phyloP scores from a whole-genome alignment of 495 filamentous ascomycete genomes.

The Astrocystis sublimbata region DNA sequence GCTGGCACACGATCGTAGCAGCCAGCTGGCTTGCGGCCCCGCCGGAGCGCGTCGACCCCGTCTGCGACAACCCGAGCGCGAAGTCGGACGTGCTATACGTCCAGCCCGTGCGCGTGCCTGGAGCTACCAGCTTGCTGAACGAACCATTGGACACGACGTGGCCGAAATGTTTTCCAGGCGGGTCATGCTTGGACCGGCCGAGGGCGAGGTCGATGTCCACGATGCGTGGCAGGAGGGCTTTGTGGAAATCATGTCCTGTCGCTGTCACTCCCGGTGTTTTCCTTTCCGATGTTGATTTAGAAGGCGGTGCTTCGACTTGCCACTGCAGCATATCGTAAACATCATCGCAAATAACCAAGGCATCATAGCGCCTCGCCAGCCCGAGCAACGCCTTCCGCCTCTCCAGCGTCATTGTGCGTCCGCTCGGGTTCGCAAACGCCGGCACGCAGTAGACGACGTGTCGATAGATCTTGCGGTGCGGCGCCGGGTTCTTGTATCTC shows the following conservation, averaged over 20 bases:
- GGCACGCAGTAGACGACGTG: constrained; percentile 84
- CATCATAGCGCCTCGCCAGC: constrained; percentile 71
- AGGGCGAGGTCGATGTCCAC: constrained; percentile 70
- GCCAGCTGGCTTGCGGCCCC: constrained; percentile 73
- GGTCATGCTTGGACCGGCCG: constrained; percentile 43
- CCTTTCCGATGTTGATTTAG: too few species aligned
- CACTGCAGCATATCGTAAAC: constrained; percentile 90
- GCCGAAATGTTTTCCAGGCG: constrained; percentile 53
- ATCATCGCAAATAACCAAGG: constrained; percentile 80
- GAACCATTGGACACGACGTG: constrained; percentile 78
- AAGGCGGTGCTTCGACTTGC: constrained; percentile 31
- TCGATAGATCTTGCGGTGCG: constrained; percentile 67
- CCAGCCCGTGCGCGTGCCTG: constrained; percentile 81
- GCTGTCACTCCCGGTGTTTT: background rate
- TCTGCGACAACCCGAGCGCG: constrained; percentile 66
- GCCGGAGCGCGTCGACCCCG: constrained; percentile 69
- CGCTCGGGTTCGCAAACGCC: constrained; percentile 80
- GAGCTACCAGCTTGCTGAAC: constrained; percentile 83
- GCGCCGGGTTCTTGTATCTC: constrained; percentile 33
- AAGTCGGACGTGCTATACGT: constrained; percentile 70
- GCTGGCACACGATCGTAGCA: constrained; percentile 62
- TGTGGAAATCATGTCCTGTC: background rate
- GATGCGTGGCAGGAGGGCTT: constrained; percentile 61
- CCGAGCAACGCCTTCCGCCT: constrained; percentile 63
- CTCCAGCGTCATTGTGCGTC: constrained; percentile 65